Base-by-base conservation (phyloP, 495 filamentous ascomycete species). In the Lasiosphaeria miniovina region DNA sequence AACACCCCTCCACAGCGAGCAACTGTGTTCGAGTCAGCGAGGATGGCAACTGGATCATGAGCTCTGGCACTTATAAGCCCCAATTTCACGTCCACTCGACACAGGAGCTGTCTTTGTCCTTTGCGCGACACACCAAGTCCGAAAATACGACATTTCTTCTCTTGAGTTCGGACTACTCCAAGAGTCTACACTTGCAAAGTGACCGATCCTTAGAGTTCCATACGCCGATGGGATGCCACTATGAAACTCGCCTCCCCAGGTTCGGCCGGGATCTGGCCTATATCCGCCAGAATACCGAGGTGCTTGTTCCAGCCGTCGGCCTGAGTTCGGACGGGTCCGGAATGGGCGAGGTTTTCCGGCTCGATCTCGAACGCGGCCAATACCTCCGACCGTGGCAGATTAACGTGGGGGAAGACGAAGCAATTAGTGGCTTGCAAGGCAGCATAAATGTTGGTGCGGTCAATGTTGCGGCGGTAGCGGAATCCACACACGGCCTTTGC, bases 21-120 rank as follows among this genome's bases (percentile, higher is more conserved):
- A 84, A 87, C 49, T 97, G 93, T 70, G 82, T 99, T 50, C 80
- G 91, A 38, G 88, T 91, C 36, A 96, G 90, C 70, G 94, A 97
- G 58, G 95, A 99, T 83, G 93, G 93, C 40, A 87, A 98, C 67
- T 99, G 94, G 90, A 90, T 96, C 9, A 95, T 98, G 90, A 96
- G 91, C 65, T 95, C 93, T 63, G 94, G 93, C 82, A 84, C 75
- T 71, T 82, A 98, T 77, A 98, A 99, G 66, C 95, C 94, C 6
- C 94, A 98, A 73, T 96, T 97, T 61, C 94, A 97, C 70, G 90
- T 90, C 6, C 96, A 99, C 70, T 89, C 96, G 65, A 82, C 97
- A 14, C 91, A 93, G 41, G 93, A 97, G 62, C 80, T 98, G 6
- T 93, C 95, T 3, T 82, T 99, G 1, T 96, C 91, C 7, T 99